Percentiles rank a stretch among this genome's conserved stretches.
phyloP scores from a whole-genome alignment of 148 eudicot genomes.

The Camellia sinensis region DNA sequence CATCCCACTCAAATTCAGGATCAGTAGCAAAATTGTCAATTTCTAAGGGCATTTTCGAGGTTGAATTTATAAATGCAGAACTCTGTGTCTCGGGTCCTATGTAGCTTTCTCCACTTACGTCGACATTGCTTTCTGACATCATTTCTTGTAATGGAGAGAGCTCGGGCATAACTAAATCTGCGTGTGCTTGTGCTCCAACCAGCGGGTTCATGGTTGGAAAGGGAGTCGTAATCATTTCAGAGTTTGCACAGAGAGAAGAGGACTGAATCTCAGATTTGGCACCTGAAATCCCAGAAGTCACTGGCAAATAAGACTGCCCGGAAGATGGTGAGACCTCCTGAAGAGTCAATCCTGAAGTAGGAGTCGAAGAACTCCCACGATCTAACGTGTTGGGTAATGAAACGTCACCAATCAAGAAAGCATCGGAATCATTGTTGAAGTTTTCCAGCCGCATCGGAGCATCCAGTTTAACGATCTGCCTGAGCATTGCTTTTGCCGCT shows the following conservation, averaged over 20 bases:
- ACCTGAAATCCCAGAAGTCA: slow-evolving; percentile 24
- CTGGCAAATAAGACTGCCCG: slow-evolving; percentile 19
- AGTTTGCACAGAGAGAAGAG: slow-evolving; percentile 22
- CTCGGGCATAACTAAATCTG: slow-evolving; percentile 23
- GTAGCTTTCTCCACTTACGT: slow-evolving; percentile 18
- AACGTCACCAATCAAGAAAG: slow-evolving; percentile 28
- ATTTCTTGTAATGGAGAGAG: slow-evolving; percentile 31
- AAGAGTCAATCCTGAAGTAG: slow-evolving; percentile 43
- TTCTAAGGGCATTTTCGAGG: slow-evolving; percentile 24
- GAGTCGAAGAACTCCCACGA: slow-evolving; percentile 16
- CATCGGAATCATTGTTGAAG: slow-evolving; percentile 25
- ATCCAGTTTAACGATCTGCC: slow-evolving; percentile 42
- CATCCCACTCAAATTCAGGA: slow-evolving; percentile 34
- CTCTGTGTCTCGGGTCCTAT: slow-evolving; percentile 30
- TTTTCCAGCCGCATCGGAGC: slow-evolving; percentile 6
- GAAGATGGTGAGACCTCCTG: slow-evolving; percentile 47
- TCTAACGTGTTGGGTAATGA: slow-evolving; percentile 29
- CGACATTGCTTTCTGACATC: slow-evolving; percentile 22
- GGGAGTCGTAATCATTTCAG: slow-evolving; percentile 29
- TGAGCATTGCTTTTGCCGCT: slow-evolving; percentile 40
- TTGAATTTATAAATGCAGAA: slow-evolving; percentile 34
- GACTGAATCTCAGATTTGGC: slow-evolving; percentile 21
- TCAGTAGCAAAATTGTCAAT: slow-evolving; percentile 23
- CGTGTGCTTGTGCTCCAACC: slow-evolving; percentile 24
- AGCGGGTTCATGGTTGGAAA: slow-evolving; percentile 25